Base-by-base conservation (phyloP, 805 yeast species). In the Schwanniomyces pseudopolymorphus region DNA sequence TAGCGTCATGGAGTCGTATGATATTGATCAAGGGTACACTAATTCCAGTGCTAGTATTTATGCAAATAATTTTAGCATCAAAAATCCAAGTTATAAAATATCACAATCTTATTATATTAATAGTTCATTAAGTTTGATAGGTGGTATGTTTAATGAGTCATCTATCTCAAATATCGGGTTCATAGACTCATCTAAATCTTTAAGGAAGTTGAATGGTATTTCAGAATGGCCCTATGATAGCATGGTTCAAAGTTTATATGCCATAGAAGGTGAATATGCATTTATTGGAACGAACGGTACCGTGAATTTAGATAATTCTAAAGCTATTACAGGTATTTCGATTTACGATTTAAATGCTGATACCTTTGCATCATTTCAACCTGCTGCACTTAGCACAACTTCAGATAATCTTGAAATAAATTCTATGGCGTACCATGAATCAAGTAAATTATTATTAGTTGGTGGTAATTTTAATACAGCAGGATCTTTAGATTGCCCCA, bases 401-500 rank as follows among this genome's bases (percentile, higher is more conserved):
- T 57, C 61, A 6, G 70, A 71, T 11, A 61, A 79, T 1, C 61
- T 70, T 17, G 39, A 50, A 9, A 66, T 73, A n/a, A 70, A 66
- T 45, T 54, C 73, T 4, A 55, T 73, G 44, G 74, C 61, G 4
- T 58, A 61, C 28, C 63, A 65, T 47, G 73, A 69, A 38, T 55
- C 58, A 21, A 59, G 54, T 5, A 52, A 58, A n/a, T 54, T 59
- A 42, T 64, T 89, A 22, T 70, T 84, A 25, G 87, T 87, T 10
- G 96, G 87, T 33, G 97, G 97, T 20, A 72, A 77, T 37, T 89
- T 87, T 59, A 76, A 73, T 17, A 60, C 71, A 17, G 83, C 87
- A 1, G 84, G 85, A 0, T 67, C 79, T 4, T 65, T 77, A 26
- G 63, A 67, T 21, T 90, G 96, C 64, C 61, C 71, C 2, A 76